phyloP scores from a whole-genome alignment of 2,329 filamentous ascomycete species.

The Pseudogymnoascus sp. region DNA sequence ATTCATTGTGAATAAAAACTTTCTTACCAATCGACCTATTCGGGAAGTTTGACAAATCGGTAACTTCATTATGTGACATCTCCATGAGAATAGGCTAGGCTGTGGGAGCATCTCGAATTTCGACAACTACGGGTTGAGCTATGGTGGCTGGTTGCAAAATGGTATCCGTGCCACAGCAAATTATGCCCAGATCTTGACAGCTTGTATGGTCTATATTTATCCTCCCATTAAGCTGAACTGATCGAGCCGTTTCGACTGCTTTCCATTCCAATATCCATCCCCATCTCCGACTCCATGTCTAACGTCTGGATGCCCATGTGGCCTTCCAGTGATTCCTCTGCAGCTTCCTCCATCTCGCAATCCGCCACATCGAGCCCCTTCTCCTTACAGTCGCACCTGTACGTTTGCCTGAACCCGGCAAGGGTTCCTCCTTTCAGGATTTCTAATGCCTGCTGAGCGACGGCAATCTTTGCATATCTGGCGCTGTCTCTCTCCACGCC shows the following conservation, averaged over 20 bases:
- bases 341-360: not conserved
- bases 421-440: constrained; percentile 38
- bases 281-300: not conserved
- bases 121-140: not conserved
- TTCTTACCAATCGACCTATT: not conserved
- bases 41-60: not conserved
- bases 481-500: constrained; percentile 55
- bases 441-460: constrained; percentile 52
- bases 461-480: constrained; percentile 65
- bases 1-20: not conserved
- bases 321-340: not conserved
- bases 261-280: not conserved
- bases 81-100: not conserved
- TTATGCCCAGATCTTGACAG: not conserved
- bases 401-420: constrained; percentile 53
- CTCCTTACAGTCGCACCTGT: constrained; percentile 55
- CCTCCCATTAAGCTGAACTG: not conserved
- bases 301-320: not conserved
- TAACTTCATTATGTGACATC: not conserved
- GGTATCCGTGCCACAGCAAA: not conserved
- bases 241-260: not conserved
- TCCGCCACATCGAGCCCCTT: constrained; percentile 16
- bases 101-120: not conserved
- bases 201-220: not conserved
- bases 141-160: not conserved